These are phyloP conservation scores for Penicillium verhagenii DNA, from an alignment of 495 filamentous ascomycete genomes.

Conservation along the genomic window DNA sequence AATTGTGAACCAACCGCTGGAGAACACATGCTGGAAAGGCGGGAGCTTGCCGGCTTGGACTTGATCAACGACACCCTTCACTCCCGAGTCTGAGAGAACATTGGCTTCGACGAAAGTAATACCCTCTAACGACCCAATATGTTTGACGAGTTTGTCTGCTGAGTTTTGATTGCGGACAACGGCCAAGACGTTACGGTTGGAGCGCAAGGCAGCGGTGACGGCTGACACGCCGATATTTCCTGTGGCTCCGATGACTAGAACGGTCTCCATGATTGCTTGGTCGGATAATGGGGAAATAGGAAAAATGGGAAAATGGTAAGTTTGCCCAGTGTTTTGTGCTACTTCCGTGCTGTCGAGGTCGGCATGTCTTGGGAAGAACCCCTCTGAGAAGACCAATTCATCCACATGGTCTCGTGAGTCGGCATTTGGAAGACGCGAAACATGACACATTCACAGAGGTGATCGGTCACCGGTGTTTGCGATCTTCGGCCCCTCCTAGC, in stretches of 20 bases:
- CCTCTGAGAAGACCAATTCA: background rate
- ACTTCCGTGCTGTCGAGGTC: background rate
- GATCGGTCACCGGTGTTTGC: too few species aligned
- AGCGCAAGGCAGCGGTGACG: constrained; percentile 26
- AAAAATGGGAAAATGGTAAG: background rate
- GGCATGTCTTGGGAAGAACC: background rate
- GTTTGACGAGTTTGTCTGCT: constrained; percentile 35
- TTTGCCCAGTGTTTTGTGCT: background rate
- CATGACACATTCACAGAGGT: background rate
- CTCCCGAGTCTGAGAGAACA: constrained; percentile 29
- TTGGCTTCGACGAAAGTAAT: constrained; percentile 37
- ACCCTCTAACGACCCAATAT: constrained; percentile 31
- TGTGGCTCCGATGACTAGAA: constrained; percentile 41
- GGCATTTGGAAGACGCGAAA: background rate
- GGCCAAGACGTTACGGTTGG: constrained; percentile 34
- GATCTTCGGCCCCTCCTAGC: too few species aligned
- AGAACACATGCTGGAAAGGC: constrained; percentile 41
- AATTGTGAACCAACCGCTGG: constrained; percentile 27
- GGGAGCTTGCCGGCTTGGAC: constrained; percentile 37
- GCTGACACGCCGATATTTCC: constrained; percentile 44
- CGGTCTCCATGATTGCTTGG: constrained; percentile 26
- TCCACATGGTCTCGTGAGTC: background rate
- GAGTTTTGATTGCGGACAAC: constrained; percentile 40
- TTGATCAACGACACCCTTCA: constrained; percentile 37
- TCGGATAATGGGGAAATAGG: too few species aligned